phyloP scores from a whole-genome alignment of 257 asterid species.

The Nicotiana knightiana region DNA sequence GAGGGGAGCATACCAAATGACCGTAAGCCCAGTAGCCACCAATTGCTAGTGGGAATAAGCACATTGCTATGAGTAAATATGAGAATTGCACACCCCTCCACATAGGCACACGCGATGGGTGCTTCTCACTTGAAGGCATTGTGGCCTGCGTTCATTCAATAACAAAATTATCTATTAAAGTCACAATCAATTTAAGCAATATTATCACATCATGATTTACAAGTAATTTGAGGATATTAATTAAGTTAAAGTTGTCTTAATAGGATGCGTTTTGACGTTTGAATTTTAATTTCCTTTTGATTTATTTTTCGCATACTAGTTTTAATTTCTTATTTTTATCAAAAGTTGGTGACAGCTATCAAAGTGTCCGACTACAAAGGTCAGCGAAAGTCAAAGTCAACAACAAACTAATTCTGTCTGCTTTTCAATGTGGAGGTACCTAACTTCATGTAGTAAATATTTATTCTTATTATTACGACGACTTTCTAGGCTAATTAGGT shows the following conservation, averaged over 20 bases:
- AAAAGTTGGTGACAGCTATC: not conserved
- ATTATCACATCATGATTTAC: no score
- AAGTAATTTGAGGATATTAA: no score
- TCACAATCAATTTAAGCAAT: not conserved
- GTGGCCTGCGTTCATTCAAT: conserved; percentile 49
- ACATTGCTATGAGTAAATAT: conserved; percentile 54
- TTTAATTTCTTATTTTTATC: not conserved
- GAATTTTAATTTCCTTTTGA: no score
- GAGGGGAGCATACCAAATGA: conserved; percentile 29
- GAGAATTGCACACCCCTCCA: conserved; percentile 85
- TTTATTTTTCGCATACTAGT: not conserved
- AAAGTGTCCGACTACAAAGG: not conserved
- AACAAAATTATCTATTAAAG: not conserved
- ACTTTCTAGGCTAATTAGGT: not conserved
- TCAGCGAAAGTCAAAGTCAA: not conserved
- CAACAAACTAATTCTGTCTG: not conserved
- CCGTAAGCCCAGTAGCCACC: conserved; percentile 95
- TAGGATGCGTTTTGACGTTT: not conserved
- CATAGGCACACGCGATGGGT: conserved; percentile 86
- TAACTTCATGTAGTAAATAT: not conserved
- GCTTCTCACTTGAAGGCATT: conserved; percentile 91
- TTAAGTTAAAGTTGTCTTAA: not conserved
- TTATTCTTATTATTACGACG: not conserved
- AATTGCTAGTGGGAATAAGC: conserved; percentile 73
- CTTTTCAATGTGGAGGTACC: not conserved